Conservation (phyloP, 2,329 filamentous ascomycete species). For the Pestalotiopsis sp. region DNA sequence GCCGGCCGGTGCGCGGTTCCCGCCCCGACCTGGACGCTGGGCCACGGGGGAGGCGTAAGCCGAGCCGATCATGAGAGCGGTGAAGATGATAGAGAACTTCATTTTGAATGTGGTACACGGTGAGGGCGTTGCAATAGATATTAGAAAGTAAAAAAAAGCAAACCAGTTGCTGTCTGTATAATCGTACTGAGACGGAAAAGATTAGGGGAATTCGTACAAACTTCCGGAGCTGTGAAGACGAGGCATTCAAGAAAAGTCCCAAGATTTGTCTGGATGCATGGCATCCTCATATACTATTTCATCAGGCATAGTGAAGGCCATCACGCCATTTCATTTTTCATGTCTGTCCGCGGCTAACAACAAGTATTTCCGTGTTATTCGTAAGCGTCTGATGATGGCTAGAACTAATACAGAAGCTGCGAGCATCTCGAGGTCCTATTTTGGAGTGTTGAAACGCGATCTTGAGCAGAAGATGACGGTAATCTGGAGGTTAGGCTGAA, state of each 20-base stretch:
- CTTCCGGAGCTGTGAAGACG: neutral
- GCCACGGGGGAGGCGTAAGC: constrained; percentile 13
- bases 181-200: neutral
- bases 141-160: neutral
- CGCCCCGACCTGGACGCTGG: neutral
- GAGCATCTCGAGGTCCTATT: neutral
- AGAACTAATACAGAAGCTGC: neutral
- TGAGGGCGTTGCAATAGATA: neutral
- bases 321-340: neutral
- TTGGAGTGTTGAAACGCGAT: neutral
- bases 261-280: neutral
- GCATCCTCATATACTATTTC: neutral
- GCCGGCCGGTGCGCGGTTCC: neutral
- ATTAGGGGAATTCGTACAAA: neutral
- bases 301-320: neutral
- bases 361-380: neutral
- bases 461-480: neutral
- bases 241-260: neutral
- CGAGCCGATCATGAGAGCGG: constrained; percentile 16
- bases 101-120: constrained; percentile 10
- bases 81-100: constrained; percentile 16
- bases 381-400: neutral
- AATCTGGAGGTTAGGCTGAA: neutral
- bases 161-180: neutral
- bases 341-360: neutral